phyloP scores from a whole-genome alignment of 768 basidiomycete genomes.

The Suillus cothurnatus region DNA sequence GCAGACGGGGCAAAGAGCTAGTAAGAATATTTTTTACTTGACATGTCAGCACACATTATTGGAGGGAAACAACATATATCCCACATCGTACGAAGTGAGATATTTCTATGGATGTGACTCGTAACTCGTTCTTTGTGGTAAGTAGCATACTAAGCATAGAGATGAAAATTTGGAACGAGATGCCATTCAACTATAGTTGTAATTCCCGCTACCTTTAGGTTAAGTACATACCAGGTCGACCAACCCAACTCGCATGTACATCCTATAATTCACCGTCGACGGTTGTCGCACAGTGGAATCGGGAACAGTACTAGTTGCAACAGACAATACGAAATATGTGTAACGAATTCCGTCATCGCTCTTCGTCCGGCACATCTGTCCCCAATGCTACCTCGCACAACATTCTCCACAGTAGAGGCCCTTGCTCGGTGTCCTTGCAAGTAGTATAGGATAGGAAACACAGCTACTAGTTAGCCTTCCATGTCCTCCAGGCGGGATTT shows the following conservation, averaged over 20 bases:
- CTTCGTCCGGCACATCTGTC: neutral
- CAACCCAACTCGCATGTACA: neutral
- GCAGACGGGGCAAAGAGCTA: no score
- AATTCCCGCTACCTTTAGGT: no score
- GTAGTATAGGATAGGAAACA: constrained; percentile 2
- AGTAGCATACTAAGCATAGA: no score
- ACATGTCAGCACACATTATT: no score
- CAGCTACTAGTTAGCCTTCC: constrained; percentile 45
- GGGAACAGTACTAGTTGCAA: neutral
- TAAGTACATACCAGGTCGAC: neutral
- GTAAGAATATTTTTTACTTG: no score
- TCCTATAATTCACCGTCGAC: neutral
- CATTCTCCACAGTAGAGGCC: neutral
- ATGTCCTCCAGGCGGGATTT: constrained; percentile 51
- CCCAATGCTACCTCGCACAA: neutral
- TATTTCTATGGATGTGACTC: no score
- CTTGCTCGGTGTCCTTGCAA: constrained; percentile 7
- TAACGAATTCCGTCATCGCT: neutral
- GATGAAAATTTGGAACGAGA: no score
- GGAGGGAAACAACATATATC: no score
- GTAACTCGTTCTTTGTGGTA: no score
- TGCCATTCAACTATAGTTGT: no score
- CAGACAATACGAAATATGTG: neutral
- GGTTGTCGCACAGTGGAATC: no score
- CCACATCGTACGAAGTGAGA: no score